Evolutionary conservation across 345 rosid genomes (phyloP), one percentile per base, ranked within the genome.

Genomic region (Syzygium grande): DNA sequence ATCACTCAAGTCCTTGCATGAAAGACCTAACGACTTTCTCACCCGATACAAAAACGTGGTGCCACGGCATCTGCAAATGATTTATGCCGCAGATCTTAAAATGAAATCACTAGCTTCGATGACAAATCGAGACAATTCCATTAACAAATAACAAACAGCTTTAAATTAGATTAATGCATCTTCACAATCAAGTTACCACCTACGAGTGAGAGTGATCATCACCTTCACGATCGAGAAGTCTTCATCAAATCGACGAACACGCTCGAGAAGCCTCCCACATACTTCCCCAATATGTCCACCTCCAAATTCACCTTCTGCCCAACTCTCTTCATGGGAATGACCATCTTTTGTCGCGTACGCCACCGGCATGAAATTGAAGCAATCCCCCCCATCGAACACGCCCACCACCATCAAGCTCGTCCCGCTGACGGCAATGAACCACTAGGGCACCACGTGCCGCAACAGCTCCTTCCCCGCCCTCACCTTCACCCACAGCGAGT

Each of bases 251-350:
- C 94, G 52, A 89, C 92, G 89, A 93, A 92, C 13, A 95, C 94
- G 89, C 89, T 92, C 43, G 78, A 97, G 97, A 52, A 97, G 92
- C 90, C 98, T 96, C 93, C 99, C 14, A 97, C 99, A 88, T 97
- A 95, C 90, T 97, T 97, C 65, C 97, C 99, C 89, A 97, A 91
- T 68, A 97, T 95, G 87, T 97, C 98, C 88, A 96, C 98, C 92
- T 97, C 99, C 89, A 97, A 88, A 89, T 97, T 97, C 86, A 97
- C 98, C 89, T 94, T 97, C 86, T 97, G 94, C n/a, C 99, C 96
- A 85, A 93, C 90, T 65, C 88, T 92, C 94, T 97, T 97, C 91
- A 87, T 88, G n/a, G 97, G 95, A 90, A 96, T 91, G 80, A 96
- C 96, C 34, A 97, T 94, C 0, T 96, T 94, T 91, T 94, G 38